Conservation (phyloP, 108 stramenopile species). For the Skeletonema costatum region DNA sequence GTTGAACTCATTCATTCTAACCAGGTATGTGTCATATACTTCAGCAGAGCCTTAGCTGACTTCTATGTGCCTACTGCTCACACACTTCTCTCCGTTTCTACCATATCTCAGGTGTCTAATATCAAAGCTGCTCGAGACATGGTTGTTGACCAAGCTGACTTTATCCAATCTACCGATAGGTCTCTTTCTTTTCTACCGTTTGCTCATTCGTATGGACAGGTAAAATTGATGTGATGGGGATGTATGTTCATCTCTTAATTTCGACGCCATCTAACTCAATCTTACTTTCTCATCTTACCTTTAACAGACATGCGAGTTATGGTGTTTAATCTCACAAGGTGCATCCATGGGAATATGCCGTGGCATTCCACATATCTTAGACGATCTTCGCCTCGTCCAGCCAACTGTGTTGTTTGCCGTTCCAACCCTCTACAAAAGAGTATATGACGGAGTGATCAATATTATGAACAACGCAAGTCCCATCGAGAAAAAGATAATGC, state of each 20-base stretch:
- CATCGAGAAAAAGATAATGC: slow-evolving; percentile 68
- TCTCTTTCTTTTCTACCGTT: slow-evolving; percentile 94
- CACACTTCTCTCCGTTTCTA: no score
- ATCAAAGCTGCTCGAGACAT: slow-evolving; percentile 74
- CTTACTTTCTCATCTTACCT: neutral
- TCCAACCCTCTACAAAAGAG: slow-evolving; percentile 92
- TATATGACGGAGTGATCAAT: slow-evolving; percentile 93
- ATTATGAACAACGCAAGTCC: slow-evolving; percentile 71
- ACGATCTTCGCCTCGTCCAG: slow-evolving; percentile 77
- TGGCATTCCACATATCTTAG: slow-evolving; percentile 76
- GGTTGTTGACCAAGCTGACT: slow-evolving; percentile 70
- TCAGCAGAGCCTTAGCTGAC: neutral
- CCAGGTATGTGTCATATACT: slow-evolving; percentile 18
- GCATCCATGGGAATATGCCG: slow-evolving; percentile 86
- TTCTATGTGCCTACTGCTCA: neutral
- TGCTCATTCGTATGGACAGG: slow-evolving; percentile 95
- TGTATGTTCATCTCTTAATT: neutral
- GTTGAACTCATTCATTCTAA: slow-evolving; percentile 93
- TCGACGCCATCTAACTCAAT: neutral
- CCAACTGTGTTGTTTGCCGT: slow-evolving; percentile 90
- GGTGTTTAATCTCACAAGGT: slow-evolving; percentile 85
- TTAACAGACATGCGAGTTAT: slow-evolving; percentile 87
- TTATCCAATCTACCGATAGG: slow-evolving; percentile 68
- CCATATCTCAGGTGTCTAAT: slow-evolving; percentile 58
- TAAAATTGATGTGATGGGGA: neutral